These are phyloP conservation scores for Neophaeococcomyces aloes DNA, from an alignment of 2,329 filamentous ascomycete genomes.

Conservation along the genomic window DNA sequence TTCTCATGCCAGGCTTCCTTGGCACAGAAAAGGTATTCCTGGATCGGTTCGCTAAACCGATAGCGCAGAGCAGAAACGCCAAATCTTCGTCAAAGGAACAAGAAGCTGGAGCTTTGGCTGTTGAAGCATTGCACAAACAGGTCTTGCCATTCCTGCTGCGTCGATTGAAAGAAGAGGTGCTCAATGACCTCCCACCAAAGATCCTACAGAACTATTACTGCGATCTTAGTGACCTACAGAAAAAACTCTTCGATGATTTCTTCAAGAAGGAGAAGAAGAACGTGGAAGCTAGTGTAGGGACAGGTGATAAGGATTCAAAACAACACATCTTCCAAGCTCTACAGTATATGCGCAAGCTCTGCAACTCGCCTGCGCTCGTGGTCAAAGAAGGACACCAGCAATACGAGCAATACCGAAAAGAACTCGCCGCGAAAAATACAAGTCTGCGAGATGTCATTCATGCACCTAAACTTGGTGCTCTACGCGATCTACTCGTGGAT, in stretches of 20 bases:
- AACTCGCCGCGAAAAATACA: slow-evolving; percentile 67
- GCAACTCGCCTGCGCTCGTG: slow-evolving; percentile 92
- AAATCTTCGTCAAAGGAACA: slow-evolving; percentile 98
- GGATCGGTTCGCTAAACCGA: slow-evolving; percentile 88
- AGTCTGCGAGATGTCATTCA: slow-evolving; percentile 75
- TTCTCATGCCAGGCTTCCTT: slow-evolving; percentile 96
- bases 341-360: slow-evolving; percentile 98
- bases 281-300: slow-evolving; percentile 70
- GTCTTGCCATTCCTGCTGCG: slow-evolving; percentile 92
- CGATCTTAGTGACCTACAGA: slow-evolving; percentile 88
- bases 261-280: slow-evolving; percentile 86
- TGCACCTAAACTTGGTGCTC: slow-evolving; percentile 81
- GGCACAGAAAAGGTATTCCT: slow-evolving; percentile 95
- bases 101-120: slow-evolving; percentile 87
- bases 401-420: slow-evolving; percentile 76
- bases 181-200: slow-evolving; percentile 93
- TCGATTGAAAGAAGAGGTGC: slow-evolving; percentile 91
- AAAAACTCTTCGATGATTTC: slow-evolving; percentile 93
- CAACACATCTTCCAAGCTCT: slow-evolving; percentile 98
- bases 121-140: slow-evolving; percentile 97
- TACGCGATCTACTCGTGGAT: slow-evolving; percentile 91
- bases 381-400: slow-evolving; percentile 89
- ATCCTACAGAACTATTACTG: slow-evolving; percentile 99
- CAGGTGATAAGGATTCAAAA: slow-evolving; percentile 83
- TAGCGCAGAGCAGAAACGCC: slow-evolving; percentile 84